These are phyloP conservation scores for Aspergillus novofumigatus DNA, from an alignment of 2,329 filamentous ascomycete species.

Conservation along the genomic window DNA sequence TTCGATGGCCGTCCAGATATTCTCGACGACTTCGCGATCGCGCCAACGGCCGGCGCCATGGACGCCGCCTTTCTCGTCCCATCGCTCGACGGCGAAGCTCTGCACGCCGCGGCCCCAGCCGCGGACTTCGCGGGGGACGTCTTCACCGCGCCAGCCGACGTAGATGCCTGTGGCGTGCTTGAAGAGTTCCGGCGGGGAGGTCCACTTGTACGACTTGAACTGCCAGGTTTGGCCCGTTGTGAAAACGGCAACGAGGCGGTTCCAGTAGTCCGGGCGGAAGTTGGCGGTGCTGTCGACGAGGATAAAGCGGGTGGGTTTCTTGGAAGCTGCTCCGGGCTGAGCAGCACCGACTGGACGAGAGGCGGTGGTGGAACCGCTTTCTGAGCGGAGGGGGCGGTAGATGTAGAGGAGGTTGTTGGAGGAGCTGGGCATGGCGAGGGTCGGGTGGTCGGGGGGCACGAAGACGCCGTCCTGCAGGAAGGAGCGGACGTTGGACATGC, in stretches of 20 bases:
- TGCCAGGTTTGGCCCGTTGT: conserved; percentile 98
- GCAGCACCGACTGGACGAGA: conserved; percentile 52
- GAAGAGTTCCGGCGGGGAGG: conserved; percentile 82
- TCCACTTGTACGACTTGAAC: conserved; percentile 98
- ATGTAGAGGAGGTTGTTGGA: conserved; percentile 73
- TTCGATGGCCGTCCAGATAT: conserved; percentile 88
- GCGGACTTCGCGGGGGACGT: conserved; percentile 70
- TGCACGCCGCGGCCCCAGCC: conserved; percentile 83
- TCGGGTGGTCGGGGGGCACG: conserved; percentile 64
- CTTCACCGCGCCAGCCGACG: conserved; percentile 86
- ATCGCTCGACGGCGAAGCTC: conserved; percentile 78
- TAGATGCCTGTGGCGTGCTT: conserved; percentile 81
- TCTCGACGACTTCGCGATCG: conserved; percentile 88
- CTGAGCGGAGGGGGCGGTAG: conserved; percentile 64
- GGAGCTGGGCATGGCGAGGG: conserved; percentile 58
- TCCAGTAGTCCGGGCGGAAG: conserved; percentile 98
- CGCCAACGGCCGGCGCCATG: conserved; percentile 59
- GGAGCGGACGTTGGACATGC: conserved; percentile 91
- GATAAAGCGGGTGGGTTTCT: conserved; percentile 82
- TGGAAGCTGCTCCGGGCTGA: conserved; percentile 16
- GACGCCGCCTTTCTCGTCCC: conserved; percentile 50
- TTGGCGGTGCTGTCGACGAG: conserved; percentile 88
- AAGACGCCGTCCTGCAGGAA: conserved; percentile 87
- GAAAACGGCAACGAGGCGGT: conserved; percentile 89
- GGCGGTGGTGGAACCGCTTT: conserved; percentile 24